These are phyloP conservation scores for Flaveria linearis DNA, from an alignment of 129 eudicot genomes.

Conservation along the genomic window DNA sequence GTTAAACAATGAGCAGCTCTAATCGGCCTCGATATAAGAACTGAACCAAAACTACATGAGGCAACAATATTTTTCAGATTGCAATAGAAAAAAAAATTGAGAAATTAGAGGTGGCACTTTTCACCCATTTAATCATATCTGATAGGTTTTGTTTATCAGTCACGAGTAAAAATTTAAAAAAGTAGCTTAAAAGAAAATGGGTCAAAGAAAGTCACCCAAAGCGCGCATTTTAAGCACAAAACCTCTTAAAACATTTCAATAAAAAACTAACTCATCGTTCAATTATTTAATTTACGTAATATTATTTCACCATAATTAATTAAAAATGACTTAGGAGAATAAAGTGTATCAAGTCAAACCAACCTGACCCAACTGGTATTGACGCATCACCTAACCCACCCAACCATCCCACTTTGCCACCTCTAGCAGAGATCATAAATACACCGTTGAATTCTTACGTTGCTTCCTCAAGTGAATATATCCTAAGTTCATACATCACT, in stretches of 20 bases:
- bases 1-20: constrained; percentile 99
- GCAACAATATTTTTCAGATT: neutral
- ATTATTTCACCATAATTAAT: neutral
- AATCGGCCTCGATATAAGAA: constrained; percentile 75
- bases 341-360: neutral
- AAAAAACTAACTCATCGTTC: neutral
- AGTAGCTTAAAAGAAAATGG: neutral
- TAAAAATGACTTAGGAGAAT: neutral
- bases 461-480: constrained; percentile 95
- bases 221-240: neutral
- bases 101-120: constrained; percentile 9
- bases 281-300: neutral
- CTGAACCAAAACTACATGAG: constrained; percentile 68
- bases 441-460: constrained; percentile 51
- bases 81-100: neutral
- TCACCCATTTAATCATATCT: neutral
- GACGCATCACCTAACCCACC: neutral
- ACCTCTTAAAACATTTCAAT: neutral
- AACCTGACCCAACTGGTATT: neutral
- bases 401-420: neutral
- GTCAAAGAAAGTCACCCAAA: neutral
- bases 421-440: neutral
- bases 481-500: constrained; percentile 90
- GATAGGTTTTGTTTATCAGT: neutral
- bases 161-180: neutral